Evolutionary conservation across 2,329 filamentous ascomycete genomes (phyloP).

Genomic region (Capronia epimyces): DNA sequence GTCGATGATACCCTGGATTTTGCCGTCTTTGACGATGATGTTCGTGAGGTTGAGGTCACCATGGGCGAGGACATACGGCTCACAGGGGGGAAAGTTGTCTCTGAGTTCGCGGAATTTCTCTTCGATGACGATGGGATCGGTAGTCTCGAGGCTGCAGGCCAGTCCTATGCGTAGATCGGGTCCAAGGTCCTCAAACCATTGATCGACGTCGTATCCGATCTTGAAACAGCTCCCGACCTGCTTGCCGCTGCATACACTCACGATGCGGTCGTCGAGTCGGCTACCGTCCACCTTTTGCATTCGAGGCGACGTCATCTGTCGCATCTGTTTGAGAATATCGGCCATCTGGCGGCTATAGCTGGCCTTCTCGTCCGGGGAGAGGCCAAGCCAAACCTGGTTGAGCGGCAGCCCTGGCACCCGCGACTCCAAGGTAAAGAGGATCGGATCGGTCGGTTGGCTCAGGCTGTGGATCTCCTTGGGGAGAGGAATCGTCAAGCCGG

Average conservation of each 20-base stretch:
- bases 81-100: conserved; percentile 21
- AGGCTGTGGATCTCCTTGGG: conserved; percentile 4
- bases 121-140: conserved; percentile 7
- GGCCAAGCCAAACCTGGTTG: neutral
- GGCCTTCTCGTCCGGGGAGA: conserved; percentile 7
- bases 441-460: conserved; percentile 3
- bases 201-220: conserved; percentile 1
- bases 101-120: conserved; percentile 10
- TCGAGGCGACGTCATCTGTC: conserved; percentile 7
- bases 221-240: conserved; percentile 2
- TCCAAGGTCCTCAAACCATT: conserved; percentile 9
- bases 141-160: neutral
- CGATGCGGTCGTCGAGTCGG: conserved; percentile 4
- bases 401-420: conserved; percentile 5
- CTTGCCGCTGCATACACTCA: neutral
- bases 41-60: conserved; percentile 31
- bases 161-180: conserved; percentile 4
- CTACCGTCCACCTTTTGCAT: conserved; percentile 11
- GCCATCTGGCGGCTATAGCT: conserved; percentile 8
- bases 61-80: conserved; percentile 30
- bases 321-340: conserved; percentile 4
- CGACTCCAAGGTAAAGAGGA: conserved; percentile 9
- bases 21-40: conserved; percentile 30
- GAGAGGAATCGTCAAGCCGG: conserved; percentile 7
- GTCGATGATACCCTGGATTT: conserved; percentile 29